phyloP scores from a whole-genome alignment of 208 protist genomes.

The Plasmodiophora brassicae region DNA sequence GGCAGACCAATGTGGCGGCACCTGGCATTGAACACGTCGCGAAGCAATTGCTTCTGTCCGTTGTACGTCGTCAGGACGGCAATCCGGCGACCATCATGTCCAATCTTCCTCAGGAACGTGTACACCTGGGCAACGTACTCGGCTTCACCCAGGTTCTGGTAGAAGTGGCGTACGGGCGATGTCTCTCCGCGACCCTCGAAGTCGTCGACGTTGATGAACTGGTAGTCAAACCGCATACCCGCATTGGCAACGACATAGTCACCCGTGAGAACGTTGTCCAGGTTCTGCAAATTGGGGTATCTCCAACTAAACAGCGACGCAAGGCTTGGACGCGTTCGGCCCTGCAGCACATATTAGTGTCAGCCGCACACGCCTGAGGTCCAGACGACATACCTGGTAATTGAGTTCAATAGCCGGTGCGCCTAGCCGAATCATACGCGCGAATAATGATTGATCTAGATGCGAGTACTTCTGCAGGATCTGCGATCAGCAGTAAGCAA shows the following conservation, averaged over 20 bases:
- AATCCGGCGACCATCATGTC: constrained; percentile 68
- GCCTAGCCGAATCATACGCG: constrained; percentile 65
- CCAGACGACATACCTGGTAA: constrained; percentile 48
- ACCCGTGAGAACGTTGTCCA: constrained; percentile 59
- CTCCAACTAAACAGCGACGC: constrained; percentile 67
- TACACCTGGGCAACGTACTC: constrained; percentile 71
- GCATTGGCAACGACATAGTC: constrained; percentile 43
- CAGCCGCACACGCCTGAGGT: background rate
- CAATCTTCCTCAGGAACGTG: constrained; percentile 73
- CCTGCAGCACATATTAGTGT: constrained; percentile 45
- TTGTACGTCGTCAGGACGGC: constrained; percentile 80
- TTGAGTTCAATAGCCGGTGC: constrained; percentile 68
- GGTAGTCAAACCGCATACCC: constrained; percentile 68
- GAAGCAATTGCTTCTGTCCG: constrained; percentile 71
- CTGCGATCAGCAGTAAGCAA: too few relatives aligned
- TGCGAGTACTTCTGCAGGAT: constrained; percentile 68
- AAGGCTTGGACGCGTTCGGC: constrained; percentile 52
- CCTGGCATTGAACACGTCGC: constrained; percentile 58
- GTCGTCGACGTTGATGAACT: constrained; percentile 74
- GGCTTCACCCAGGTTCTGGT: constrained; percentile 75
- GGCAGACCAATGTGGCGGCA: constrained; percentile 41
- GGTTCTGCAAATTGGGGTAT: constrained; percentile 64
- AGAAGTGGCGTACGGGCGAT: constrained; percentile 65
- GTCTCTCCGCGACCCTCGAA: constrained; percentile 62
- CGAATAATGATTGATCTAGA: constrained; percentile 73